These are phyloP conservation scores for Komagataella kurtzmanii DNA, from an alignment of 805 yeast genomes.

Conservation along the genomic window DNA sequence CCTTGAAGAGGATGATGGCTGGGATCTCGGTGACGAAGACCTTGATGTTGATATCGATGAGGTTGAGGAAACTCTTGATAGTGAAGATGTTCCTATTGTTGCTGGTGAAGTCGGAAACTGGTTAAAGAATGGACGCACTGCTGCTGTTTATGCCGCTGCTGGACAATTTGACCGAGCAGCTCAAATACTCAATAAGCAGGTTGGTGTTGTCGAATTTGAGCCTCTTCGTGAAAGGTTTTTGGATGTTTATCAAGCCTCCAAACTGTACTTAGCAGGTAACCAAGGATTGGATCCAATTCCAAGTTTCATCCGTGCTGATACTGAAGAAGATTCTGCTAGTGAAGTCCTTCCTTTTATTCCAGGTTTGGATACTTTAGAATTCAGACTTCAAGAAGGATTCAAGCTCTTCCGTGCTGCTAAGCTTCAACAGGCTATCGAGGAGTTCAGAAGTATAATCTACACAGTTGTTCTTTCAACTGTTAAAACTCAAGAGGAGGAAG, in stretches of 20 bases:
- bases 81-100: conserved; percentile 16
- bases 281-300: conserved; percentile 62
- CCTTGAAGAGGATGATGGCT: conserved; percentile 56
- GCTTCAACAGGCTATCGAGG: conserved; percentile 64
- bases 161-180: conserved; percentile 97
- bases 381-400: conserved; percentile 60
- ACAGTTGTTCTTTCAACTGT: conserved; percentile 62
- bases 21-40: conserved; percentile 77
- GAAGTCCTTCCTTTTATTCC: conserved; percentile 58
- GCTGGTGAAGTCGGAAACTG: conserved; percentile 61
- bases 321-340: conserved; percentile 36
- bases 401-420: conserved; percentile 74
- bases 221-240: conserved; percentile 76
- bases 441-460: conserved; percentile 72
- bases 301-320: conserved; percentile 54
- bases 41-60: conserved; percentile 50
- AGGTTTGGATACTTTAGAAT: conserved; percentile 55
- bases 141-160: conserved; percentile 90
- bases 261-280: conserved; percentile 61
- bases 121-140: conserved; percentile 79
- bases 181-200: conserved; percentile 78
- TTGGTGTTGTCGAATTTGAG: conserved; percentile 76
- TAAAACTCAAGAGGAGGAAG: conserved; percentile 59
- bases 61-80: conserved; percentile 22
- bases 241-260: conserved; percentile 73